Evolutionary conservation across 805 yeast species (phyloP).

Genomic region (Kurtzmaniella cleridarum): DNA sequence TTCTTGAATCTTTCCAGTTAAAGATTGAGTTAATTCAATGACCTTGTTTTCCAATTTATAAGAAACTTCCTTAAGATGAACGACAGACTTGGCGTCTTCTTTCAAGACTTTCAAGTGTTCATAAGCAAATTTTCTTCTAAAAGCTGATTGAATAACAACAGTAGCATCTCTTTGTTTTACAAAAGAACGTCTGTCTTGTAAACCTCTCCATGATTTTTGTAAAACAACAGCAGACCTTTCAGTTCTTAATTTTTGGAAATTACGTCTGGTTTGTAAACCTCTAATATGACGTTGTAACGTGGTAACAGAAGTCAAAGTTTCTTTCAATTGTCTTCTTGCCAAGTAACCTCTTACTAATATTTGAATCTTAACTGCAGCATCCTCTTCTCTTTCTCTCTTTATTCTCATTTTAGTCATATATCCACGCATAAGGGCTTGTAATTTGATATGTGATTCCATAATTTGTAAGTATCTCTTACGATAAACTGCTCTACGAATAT

Average conservation of each 20-base stretch:
- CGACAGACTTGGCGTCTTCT: constrained; percentile 88
- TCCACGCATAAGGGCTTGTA: constrained; percentile 68
- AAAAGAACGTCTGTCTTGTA: constrained; percentile 51
- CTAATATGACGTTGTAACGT: constrained; percentile 44
- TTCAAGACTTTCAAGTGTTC: constrained; percentile 58
- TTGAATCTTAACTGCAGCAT: constrained; percentile 70
- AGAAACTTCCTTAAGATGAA: constrained; percentile 85
- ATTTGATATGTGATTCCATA: constrained; percentile 45
- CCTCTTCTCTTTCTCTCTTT: constrained; percentile 48
- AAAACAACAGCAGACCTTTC: constrained; percentile 62
- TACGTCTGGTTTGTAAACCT: constrained; percentile 51
- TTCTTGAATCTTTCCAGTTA: constrained; percentile 75
- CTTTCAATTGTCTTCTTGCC: constrained; percentile 36
- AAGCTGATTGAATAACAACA: constrained; percentile 67
- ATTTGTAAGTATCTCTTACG: constrained; percentile 57
- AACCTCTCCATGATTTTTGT: constrained; percentile 73
- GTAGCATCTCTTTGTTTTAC: constrained; percentile 47
- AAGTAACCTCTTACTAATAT: constrained; percentile 53
- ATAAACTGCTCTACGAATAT: constrained; percentile 58
- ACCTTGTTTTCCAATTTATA: constrained; percentile 94
- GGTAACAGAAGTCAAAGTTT: constrained; percentile 33
- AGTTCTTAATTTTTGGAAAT: constrained; percentile 44
- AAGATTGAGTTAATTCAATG: constrained; percentile 85
- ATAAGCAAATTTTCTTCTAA: constrained; percentile 72
- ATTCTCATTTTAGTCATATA: constrained; percentile 49